phyloP scores from a whole-genome alignment of 352 stramenopile genomes.

The Saprolegnia diclina region DNA sequence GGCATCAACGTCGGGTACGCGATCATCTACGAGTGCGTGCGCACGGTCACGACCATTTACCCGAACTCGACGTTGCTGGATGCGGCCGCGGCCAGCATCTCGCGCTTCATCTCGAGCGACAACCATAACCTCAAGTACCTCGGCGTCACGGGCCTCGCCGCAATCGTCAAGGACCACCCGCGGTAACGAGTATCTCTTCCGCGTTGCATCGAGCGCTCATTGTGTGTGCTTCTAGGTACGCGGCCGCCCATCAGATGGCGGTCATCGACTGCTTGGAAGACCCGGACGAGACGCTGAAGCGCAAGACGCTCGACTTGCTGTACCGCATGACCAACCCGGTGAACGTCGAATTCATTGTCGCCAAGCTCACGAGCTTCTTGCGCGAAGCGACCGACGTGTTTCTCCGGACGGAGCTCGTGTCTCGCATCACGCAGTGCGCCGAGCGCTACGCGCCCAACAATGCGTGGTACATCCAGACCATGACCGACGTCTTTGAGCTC shows the following conservation, averaged over 20 bases:
- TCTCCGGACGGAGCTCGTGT: slow-evolving; percentile 95
- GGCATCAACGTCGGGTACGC: slow-evolving; percentile 99
- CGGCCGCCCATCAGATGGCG: slow-evolving; percentile 98
- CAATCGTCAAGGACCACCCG: slow-evolving; percentile 96
- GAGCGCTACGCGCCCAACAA: slow-evolving; percentile 97
- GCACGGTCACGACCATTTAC: slow-evolving; percentile 99
- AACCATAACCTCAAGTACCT: slow-evolving; percentile 99
- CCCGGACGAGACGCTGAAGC: slow-evolving; percentile 98
- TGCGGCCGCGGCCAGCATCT: slow-evolving; percentile 88
- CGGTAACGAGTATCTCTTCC: slow-evolving; percentile 25
- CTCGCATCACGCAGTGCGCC: slow-evolving; percentile 95
- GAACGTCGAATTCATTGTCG: slow-evolving; percentile 99
- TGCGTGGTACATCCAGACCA: slow-evolving; percentile 98
- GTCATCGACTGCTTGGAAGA: slow-evolving; percentile 99
- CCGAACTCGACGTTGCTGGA: slow-evolving; percentile 97
- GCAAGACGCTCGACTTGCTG: slow-evolving; percentile 96
- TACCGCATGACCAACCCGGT: slow-evolving; percentile 99
- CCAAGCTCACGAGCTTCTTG: slow-evolving; percentile 97
- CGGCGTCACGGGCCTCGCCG: slow-evolving; percentile 97
- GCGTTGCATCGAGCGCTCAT: slow-evolving; percentile 6
- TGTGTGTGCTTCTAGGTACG: slow-evolving; percentile 87
- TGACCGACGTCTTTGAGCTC: slow-evolving; percentile 95
- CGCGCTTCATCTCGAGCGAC: slow-evolving; percentile 92
- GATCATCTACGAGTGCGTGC: slow-evolving; percentile 99
- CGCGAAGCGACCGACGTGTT: slow-evolving; percentile 96